Evolutionary conservation across 495 filamentous ascomycete genomes (phyloP).

Genomic region (Aspergillus wentii): DNA sequence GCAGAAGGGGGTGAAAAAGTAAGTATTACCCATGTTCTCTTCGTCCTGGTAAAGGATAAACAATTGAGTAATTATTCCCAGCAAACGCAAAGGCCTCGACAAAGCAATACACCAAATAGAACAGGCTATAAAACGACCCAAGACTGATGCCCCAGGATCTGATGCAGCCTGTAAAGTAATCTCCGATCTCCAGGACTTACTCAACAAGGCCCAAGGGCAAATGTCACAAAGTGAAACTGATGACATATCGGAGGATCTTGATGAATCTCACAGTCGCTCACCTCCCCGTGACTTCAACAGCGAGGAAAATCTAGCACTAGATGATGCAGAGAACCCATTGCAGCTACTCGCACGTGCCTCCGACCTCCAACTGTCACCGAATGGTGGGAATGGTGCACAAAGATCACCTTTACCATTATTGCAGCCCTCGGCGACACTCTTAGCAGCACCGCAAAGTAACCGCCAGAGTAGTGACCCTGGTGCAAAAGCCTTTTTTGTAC

Average conservation of each 20-base stretch:
- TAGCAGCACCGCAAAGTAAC: constrained; percentile 4
- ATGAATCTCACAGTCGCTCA: constrained; percentile 16
- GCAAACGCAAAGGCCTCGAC: constrained; percentile 68
- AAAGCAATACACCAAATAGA: constrained; percentile 71
- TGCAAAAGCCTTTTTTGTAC: constrained; percentile 55
- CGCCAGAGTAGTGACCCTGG: constrained; percentile 7
- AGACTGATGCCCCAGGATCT: constrained; percentile 37
- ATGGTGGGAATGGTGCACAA: constrained; percentile 11
- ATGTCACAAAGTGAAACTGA: constrained; percentile 23
- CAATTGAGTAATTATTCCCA: too few species aligned
- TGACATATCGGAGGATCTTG: constrained; percentile 21
- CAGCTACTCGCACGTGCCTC: constrained; percentile 67
- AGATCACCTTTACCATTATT: constrained; percentile 13
- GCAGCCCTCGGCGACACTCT: constrained; percentile 7
- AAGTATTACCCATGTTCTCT: too few species aligned
- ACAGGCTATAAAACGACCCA: constrained; percentile 62
- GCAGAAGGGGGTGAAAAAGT: constrained; percentile 74
- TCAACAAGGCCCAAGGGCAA: constrained; percentile 42
- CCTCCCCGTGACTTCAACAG: constrained; percentile 22
- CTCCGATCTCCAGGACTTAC: constrained; percentile 49
- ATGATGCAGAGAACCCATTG: constrained; percentile 70
- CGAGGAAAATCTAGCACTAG: constrained; percentile 53
- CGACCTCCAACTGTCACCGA: constrained; percentile 56
- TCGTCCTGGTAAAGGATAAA: too few species aligned
- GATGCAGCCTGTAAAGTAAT: constrained; percentile 51